phyloP scores from a whole-genome alignment of 2,329 filamentous ascomycete species.

The Xylariales sp. region DNA sequence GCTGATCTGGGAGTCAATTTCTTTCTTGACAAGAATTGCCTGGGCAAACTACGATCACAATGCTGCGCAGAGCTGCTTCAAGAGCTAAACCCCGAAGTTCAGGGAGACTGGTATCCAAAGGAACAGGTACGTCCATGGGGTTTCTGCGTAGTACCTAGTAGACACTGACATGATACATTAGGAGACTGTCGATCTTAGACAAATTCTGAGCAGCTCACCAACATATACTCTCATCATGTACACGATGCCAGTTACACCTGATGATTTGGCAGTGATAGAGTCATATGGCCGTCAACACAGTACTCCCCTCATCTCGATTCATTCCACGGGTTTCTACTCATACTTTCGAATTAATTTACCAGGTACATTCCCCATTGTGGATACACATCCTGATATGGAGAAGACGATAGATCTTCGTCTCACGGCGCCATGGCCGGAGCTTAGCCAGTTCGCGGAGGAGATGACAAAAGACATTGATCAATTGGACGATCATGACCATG shows the following conservation, averaged over 20 bases:
- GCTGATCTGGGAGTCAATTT: constrained; percentile 93
- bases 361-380: constrained; percentile 82
- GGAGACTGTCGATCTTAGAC: constrained; percentile 31
- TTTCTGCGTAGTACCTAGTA: too few relatives aligned
- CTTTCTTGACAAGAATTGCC: constrained; percentile 76
- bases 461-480: constrained; percentile 65
- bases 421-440: constrained; percentile 79
- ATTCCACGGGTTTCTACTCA: constrained; percentile 89
- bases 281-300: constrained; percentile 48
- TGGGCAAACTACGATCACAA: constrained; percentile 75
- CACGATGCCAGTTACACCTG: constrained; percentile 42
- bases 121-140: constrained; percentile 31
- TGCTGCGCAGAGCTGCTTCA: constrained; percentile 71
- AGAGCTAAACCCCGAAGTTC: constrained; percentile 90
- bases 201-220: constrained; percentile 35
- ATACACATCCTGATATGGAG: constrained; percentile 88
- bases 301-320: constrained; percentile 74
- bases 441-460: constrained; percentile 60
- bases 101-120: constrained; percentile 64
- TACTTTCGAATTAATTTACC: constrained; percentile 78
- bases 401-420: constrained; percentile 81
- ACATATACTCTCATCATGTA: constrained; percentile 53
- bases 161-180: too few relatives aligned
- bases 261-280: constrained; percentile 40
- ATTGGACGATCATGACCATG: constrained; percentile 76